phyloP scores from a whole-genome alignment of 2,329 filamentous ascomycete genomes.

The Alternaria novae-zelandiae region DNA sequence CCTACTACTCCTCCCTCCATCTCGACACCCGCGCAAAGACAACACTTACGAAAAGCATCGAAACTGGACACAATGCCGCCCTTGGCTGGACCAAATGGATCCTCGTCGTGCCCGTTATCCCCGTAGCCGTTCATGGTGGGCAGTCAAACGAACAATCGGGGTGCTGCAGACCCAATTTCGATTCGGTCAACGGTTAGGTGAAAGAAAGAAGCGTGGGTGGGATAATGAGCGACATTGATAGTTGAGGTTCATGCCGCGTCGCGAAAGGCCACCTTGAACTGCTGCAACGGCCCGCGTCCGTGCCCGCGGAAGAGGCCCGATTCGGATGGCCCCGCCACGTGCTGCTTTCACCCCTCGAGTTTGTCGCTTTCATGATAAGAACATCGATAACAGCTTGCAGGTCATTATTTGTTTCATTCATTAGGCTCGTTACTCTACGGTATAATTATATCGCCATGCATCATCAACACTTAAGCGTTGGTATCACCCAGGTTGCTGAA shows the following conservation, averaged over 20 bases:
- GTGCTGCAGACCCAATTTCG: conserved; percentile 36
- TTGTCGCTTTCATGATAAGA: neutral
- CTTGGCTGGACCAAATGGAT: conserved; percentile 76
- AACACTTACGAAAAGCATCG: conserved; percentile 87
- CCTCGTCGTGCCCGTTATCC: conserved; percentile 72
- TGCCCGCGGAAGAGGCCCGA: conserved; percentile 29
- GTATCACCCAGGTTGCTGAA: conserved; percentile 28
- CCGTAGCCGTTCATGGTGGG: conserved; percentile 78
- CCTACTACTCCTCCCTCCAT: neutral
- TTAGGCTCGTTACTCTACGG: neutral
- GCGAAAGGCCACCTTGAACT: conserved; percentile 47
- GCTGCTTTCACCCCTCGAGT: neutral
- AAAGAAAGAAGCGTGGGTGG: conserved; percentile 14
- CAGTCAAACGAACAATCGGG: conserved; percentile 26
- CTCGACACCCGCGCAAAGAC: neutral
- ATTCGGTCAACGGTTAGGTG: conserved; percentile 9
- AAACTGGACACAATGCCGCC: conserved; percentile 73
- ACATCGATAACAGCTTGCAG: neutral
- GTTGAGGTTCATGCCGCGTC: conserved; percentile 11
- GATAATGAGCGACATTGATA: conserved; percentile 28
- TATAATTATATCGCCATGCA: conserved; percentile 1
- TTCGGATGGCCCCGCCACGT: conserved; percentile 21
- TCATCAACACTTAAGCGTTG: conserved; percentile 3
- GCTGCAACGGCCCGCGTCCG: conserved; percentile 27
- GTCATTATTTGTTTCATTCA: neutral